These are phyloP conservation scores for Erysiphe pulchra DNA, from an alignment of 2,329 filamentous ascomycete species.

Conservation along the genomic window DNA sequence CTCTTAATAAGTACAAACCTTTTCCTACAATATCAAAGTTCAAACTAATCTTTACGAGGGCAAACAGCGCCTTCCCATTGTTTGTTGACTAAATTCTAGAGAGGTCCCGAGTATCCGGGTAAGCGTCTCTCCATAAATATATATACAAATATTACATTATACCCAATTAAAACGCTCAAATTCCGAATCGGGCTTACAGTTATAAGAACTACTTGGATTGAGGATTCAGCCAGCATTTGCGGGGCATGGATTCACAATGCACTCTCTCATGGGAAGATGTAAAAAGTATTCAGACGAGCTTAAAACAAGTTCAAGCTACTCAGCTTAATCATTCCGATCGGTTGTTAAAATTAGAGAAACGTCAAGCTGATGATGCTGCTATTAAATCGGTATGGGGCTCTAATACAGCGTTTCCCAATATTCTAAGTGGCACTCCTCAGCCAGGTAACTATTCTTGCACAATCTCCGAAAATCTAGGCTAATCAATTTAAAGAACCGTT, in stretches of 20 bases:
- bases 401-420: slow-evolving; percentile 71
- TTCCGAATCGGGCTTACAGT: background rate
- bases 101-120: background rate
- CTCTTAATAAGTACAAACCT: too few species aligned
- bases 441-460: slow-evolving; percentile 32
- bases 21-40: background rate
- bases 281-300: slow-evolving; percentile 42
- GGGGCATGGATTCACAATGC: slow-evolving; percentile 40
- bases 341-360: slow-evolving; percentile 34
- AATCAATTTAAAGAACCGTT: slow-evolving; percentile 35
- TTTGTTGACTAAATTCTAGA: background rate
- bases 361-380: slow-evolving; percentile 39
- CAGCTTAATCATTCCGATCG: slow-evolving; percentile 37
- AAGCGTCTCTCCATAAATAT: background rate
- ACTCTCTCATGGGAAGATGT: slow-evolving; percentile 34
- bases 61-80: background rate
- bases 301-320: slow-evolving; percentile 38
- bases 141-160: background rate
- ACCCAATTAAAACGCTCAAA: background rate
- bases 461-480: background rate
- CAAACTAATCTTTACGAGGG: background rate
- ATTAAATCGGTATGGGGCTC: slow-evolving; percentile 79
- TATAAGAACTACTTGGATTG: background rate
- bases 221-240: background rate
- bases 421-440: slow-evolving; percentile 59